These are phyloP conservation scores for Somion occarium DNA, from an alignment of 1,284 basidiomycete species.

Conservation along the genomic window DNA sequence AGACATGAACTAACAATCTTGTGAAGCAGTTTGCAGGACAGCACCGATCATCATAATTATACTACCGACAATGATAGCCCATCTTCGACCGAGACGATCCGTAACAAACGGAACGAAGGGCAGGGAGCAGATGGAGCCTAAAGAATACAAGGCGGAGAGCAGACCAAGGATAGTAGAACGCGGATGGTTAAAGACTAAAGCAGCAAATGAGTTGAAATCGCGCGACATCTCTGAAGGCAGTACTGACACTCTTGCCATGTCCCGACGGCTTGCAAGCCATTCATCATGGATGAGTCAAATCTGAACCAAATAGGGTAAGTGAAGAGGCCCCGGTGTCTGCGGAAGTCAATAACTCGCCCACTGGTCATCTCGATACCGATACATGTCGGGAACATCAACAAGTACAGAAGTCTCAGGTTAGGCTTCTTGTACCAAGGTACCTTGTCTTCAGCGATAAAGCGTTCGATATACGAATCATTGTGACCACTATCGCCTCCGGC, in stretches of 20 bases:
- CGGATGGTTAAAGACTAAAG: conserved; percentile 43
- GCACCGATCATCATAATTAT: conserved; percentile 59
- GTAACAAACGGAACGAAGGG: conserved; percentile 63
- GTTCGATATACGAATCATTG: conserved; percentile 36
- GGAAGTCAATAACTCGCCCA: conserved; percentile 41
- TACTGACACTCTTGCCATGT: conserved; percentile 52
- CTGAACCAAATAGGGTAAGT: conserved; percentile 21
- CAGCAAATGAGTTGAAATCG: conserved; percentile 1
- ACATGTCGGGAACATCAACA: conserved; percentile 52
- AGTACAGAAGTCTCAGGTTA: conserved; percentile 44
- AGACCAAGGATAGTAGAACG: conserved; percentile 46
- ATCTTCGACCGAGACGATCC: conserved; percentile 58
- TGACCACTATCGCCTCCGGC: conserved; percentile 13
- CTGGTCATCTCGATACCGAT: conserved; percentile 60
- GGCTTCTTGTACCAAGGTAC: conserved; percentile 53
- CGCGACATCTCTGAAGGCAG: neutral
- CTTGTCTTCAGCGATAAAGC: conserved; percentile 41
- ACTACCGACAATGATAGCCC: conserved; percentile 55
- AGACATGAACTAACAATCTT: conserved; percentile 41
- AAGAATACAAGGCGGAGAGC: conserved; percentile 50
- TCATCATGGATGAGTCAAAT: conserved; percentile 53
- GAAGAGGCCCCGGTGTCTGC: too few species aligned
- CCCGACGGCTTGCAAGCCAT: conserved; percentile 60
- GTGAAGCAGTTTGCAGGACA: conserved; percentile 63
- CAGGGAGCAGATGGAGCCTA: conserved; percentile 50